Percentiles rank a stretch among this genome's conserved stretches.
Evolutionary conservation across 2,329 filamentous ascomycete genomes (phyloP).

Genomic region (Curvularia verruculosa): DNA sequence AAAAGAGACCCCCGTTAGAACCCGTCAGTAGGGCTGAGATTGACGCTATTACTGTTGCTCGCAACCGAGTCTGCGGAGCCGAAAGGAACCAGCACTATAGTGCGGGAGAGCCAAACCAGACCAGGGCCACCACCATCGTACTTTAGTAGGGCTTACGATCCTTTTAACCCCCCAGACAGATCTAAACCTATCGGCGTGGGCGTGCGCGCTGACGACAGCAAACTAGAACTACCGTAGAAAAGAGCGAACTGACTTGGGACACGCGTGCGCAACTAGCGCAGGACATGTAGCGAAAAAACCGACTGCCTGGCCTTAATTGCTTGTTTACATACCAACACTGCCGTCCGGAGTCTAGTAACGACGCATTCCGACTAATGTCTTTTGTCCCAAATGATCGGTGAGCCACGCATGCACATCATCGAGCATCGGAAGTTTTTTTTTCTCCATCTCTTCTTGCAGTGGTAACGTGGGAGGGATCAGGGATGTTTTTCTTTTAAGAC

Average conservation of each 20-base stretch:
- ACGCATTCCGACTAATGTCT: conserved; percentile 1
- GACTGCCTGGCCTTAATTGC: neutral
- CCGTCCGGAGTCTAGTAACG: conserved; percentile 23
- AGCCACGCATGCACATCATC: conserved; percentile 16
- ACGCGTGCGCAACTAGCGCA: conserved; percentile 28
- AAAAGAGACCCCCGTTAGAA: neutral
- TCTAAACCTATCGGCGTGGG: neutral
- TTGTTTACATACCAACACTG: conserved; percentile 20
- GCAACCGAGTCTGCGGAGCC: conserved; percentile 25
- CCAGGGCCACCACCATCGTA: conserved; percentile 11
- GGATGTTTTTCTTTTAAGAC: conserved; percentile 6
- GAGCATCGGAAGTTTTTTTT: conserved; percentile 14
- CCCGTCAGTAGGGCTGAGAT: conserved; percentile 23
- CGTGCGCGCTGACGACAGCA: conserved; percentile 6
- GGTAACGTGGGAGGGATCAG: conserved; percentile 37
- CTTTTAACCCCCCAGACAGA: conserved; percentile 7
- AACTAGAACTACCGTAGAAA: conserved; percentile 9
- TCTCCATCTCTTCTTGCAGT: conserved; percentile 20
- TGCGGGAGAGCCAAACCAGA: conserved; percentile 17
- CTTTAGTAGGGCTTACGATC: conserved; percentile 15
- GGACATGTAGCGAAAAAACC: conserved; percentile 13
- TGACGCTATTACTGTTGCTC: conserved; percentile 1
- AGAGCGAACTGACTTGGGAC: conserved; percentile 5
- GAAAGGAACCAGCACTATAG: conserved; percentile 16
- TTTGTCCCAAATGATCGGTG: conserved; percentile 18